Base-by-base conservation (phyloP, 257 asterid genomes). In the Fraxinus quadrangulata region DNA sequence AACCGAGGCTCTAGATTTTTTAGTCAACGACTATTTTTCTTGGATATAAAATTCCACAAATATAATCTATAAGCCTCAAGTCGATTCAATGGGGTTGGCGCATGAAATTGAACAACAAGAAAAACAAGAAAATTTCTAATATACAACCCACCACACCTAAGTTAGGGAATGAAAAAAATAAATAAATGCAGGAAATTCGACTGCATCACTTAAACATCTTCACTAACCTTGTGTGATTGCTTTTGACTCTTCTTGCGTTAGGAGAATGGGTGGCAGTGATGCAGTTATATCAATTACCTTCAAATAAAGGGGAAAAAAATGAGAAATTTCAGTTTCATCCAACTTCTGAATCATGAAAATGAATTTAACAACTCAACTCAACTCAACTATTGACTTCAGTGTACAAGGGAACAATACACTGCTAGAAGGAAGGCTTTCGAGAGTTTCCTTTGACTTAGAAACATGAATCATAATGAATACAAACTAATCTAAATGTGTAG, bases 201-300 rank as follows among this genome's bases (percentile, higher is more conserved):
- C 17, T 13, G 5, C n/a, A 10, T 59, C 30, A 21, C 14, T 59
- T 21, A 12, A 2, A 11, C 39, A 61, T 80, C 7, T 10, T 39
- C 54, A 82, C 80, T 2, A 34, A 73, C 24, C 61, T 21, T 61
- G 71, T 24, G 63, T 28, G 40, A 12, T 75, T 37, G 78, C 74
- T 73, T 74, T 67, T 5, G 74, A 68, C 86, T 90, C 94, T 47
- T 83, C 85, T 14, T 28, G 70, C 11, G 85, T 85, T 77, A 30
- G 88, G 75, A 93, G 90, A 73, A 86, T 82, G 75, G 77, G 77
- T 65, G 97, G 98, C 80, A 90, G 92, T 45, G 95, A 90, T 23
- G 95, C 96, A 33, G 81, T 78, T 78, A 93, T 84, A 59, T 86
- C 83, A 73, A 87, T 78, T 37, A 77, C 74, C 98, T 93, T 90